phyloP scores from a whole-genome alignment of 2,329 filamentous ascomycete genomes.

The Mycocentrospora acerina region DNA sequence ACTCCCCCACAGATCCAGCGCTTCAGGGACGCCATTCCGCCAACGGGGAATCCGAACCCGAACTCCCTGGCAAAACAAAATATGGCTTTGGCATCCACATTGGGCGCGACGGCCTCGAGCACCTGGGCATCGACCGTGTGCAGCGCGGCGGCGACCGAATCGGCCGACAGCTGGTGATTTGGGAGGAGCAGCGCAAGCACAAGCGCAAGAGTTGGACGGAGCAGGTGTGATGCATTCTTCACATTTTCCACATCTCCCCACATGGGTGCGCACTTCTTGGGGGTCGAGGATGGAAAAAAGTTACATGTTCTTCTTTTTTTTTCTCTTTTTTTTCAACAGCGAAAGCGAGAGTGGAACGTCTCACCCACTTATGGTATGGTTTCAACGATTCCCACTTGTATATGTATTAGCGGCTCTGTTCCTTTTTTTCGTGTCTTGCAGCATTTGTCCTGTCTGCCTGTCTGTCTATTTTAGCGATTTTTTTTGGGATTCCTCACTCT shows the following conservation, averaged over 20 bases:
- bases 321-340: too few relatives aligned
- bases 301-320: too few relatives aligned
- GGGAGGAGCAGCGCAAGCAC: conserved; percentile 32
- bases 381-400: too few relatives aligned
- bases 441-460: too few relatives aligned
- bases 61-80: conserved; percentile 36
- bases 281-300: too few relatives aligned
- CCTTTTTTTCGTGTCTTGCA: too few relatives aligned
- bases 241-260: too few relatives aligned
- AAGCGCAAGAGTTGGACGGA: conserved; percentile 3
- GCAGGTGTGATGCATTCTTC: conserved; percentile 6
- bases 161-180: conserved; percentile 39
- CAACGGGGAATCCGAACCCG: conserved; percentile 30
- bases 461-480: too few relatives aligned
- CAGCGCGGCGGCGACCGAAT: conserved; percentile 38
- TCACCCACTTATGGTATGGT: too few relatives aligned
- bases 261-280: too few relatives aligned
- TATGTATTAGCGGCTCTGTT: too few relatives aligned
- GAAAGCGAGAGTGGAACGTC: too few relatives aligned
- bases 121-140: conserved; percentile 61
- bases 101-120: conserved; percentile 61
- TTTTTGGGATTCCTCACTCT: not conserved
- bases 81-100: conserved; percentile 61
- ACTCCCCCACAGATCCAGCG: conserved; percentile 21
- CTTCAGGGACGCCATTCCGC: conserved; percentile 8